Evolutionary conservation across 768 basidiomycete species (phyloP).

Genomic region (Lanmaoa rubissima): DNA sequence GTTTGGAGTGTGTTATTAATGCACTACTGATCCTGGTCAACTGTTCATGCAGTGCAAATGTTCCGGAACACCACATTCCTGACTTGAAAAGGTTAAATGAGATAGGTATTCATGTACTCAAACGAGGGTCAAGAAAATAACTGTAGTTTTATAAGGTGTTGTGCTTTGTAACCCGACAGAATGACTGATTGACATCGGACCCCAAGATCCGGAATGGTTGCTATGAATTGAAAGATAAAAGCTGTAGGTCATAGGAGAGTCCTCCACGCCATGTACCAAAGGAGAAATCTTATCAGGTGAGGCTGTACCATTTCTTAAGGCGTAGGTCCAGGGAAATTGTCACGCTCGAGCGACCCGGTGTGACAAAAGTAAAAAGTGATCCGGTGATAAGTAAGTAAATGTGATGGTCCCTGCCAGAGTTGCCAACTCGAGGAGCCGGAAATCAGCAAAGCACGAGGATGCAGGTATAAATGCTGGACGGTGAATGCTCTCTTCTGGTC

Average conservation of each 20-base stretch:
- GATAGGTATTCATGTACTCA: too few relatives aligned
- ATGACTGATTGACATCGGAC: background rate
- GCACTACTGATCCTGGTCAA: too few relatives aligned
- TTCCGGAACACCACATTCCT: background rate
- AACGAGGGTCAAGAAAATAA: too few relatives aligned
- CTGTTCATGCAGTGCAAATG: background rate
- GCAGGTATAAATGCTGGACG: conserved; percentile 17
- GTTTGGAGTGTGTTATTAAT: background rate
- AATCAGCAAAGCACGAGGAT: background rate
- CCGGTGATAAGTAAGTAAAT: too few relatives aligned
- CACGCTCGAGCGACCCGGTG: background rate
- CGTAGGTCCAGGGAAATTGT: too few relatives aligned
- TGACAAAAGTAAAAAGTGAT: too few relatives aligned
- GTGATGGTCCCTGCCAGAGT: background rate
- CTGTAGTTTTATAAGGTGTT: background rate
- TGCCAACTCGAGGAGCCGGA: background rate
- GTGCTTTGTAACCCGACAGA: background rate
- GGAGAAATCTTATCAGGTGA: too few relatives aligned
- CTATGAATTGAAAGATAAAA: background rate
- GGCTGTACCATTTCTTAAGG: too few relatives aligned
- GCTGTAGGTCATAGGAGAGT: background rate
- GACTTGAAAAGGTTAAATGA: too few relatives aligned
- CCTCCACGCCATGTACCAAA: too few relatives aligned
- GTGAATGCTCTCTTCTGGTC: background rate
- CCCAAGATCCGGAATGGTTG: background rate